Conservation (phyloP, 2,329 filamentous ascomycete species). For the Hirsutella rhossiliensis region DNA sequence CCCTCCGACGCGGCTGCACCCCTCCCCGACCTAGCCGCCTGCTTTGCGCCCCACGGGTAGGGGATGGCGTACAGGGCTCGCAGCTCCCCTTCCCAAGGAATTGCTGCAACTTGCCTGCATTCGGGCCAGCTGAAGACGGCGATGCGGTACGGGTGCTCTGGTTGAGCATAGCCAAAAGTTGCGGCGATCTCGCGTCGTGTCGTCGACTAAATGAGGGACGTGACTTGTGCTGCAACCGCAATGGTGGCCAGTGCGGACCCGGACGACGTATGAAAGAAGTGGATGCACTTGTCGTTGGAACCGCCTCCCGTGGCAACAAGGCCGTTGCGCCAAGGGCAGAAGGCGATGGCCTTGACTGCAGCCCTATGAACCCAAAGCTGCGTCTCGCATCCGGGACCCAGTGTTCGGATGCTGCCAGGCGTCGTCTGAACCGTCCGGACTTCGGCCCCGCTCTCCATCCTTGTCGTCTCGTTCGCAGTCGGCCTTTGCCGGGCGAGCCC, state of each 20-base stretch:
- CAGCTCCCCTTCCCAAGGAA: slow-evolving; percentile 72
- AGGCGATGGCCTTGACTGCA: slow-evolving; percentile 92
- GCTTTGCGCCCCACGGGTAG: slow-evolving; percentile 48
- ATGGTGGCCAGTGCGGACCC: slow-evolving; percentile 82
- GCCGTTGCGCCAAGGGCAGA: slow-evolving; percentile 85
- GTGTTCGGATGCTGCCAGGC: slow-evolving; percentile 27
- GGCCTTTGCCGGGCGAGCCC: background rate
- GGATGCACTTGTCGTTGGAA: slow-evolving; percentile 88
- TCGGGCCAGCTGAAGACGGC: slow-evolving; percentile 93
- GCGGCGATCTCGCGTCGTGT: slow-evolving; percentile 79
- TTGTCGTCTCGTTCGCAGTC: background rate
- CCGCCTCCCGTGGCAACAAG: slow-evolving; percentile 86
- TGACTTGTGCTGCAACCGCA: slow-evolving; percentile 86
- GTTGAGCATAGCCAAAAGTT: slow-evolving; percentile 87
- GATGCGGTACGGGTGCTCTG: slow-evolving; percentile 78
- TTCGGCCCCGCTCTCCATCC: slow-evolving; percentile 9
- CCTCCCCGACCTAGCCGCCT: slow-evolving; percentile 12
- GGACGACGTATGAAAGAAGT: slow-evolving; percentile 83
- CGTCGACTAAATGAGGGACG: slow-evolving; percentile 79
- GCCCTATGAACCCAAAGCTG: slow-evolving; percentile 71
- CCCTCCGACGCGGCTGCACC: slow-evolving; percentile 19
- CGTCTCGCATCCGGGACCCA: slow-evolving; percentile 46
- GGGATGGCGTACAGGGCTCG: slow-evolving; percentile 79
- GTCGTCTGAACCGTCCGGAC: slow-evolving; percentile 16
- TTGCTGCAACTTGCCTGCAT: slow-evolving; percentile 71